Percentiles rank a stretch among this genome's conserved stretches.
Evolutionary conservation across 371 early-diverging fungal genomes (phyloP).

Genomic region (Batrachochytrium dendrobatidis): DNA sequence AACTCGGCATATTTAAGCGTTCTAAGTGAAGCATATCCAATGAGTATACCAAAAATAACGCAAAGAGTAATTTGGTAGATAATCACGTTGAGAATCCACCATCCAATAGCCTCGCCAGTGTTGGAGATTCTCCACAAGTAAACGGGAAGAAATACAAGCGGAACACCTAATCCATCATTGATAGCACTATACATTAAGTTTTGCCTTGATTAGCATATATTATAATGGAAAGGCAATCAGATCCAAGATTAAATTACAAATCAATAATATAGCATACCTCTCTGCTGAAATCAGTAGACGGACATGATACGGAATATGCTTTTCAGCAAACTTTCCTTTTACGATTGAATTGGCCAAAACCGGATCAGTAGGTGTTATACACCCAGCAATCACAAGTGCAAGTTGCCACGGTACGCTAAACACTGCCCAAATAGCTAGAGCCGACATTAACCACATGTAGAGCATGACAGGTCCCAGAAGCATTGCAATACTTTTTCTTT

Average conservation of each 20-base stretch:
- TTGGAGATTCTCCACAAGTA: conserved; percentile 36
- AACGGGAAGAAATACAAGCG: conserved; percentile 74
- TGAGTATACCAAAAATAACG: conserved; percentile 63
- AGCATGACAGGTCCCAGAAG: conserved; percentile 81
- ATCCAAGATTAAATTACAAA: background rate
- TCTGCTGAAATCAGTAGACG: conserved; percentile 48
- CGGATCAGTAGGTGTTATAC: conserved; percentile 94
- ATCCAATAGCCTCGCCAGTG: conserved; percentile 57
- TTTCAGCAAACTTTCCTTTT: conserved; percentile 90
- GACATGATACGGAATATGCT: conserved; percentile 70
- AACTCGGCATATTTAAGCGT: conserved; percentile 62
- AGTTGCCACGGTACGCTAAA: conserved; percentile 56
- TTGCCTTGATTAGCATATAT: background rate
- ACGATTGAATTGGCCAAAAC: conserved; percentile 90
- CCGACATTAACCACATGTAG: conserved; percentile 78
- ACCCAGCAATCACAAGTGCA: conserved; percentile 70
- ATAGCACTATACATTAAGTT: conserved; percentile 50
- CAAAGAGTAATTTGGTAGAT: conserved; percentile 69
- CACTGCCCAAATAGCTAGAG: conserved; percentile 59
- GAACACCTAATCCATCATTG: conserved; percentile 72
- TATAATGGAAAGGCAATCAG: background rate
- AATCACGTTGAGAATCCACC: conserved; percentile 66
- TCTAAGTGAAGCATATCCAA: conserved; percentile 68
- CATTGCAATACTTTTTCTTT: conserved; percentile 39
- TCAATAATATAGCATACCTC: conserved; percentile 1